These are phyloP conservation scores for Boletellus sp. DNA, from an alignment of 768 basidiomycete species.

Conservation along the genomic window DNA sequence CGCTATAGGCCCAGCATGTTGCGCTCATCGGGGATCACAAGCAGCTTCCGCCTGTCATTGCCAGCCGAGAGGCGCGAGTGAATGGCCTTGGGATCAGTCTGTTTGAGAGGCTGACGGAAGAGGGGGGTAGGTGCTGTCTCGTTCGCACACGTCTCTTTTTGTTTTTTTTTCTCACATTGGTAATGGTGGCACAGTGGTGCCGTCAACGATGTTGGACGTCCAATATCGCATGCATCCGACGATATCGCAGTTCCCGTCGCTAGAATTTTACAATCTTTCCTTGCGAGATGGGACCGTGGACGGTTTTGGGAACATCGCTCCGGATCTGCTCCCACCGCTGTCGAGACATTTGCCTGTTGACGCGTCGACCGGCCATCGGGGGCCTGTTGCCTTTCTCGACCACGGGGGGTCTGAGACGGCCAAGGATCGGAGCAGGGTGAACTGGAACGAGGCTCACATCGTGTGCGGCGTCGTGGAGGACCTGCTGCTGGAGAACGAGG, in stretches of 20 bases:
- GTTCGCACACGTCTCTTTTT: no score
- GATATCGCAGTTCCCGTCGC: slow-evolving; percentile 83
- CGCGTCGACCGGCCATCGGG: slow-evolving; percentile 38
- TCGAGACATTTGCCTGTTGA: slow-evolving; percentile 49
- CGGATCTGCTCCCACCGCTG: slow-evolving; percentile 57
- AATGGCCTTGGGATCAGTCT: slow-evolving; percentile 76
- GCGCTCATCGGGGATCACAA: slow-evolving; percentile 97
- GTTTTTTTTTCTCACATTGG: slow-evolving; percentile 4
- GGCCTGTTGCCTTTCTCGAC: slow-evolving; percentile 77
- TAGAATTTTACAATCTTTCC: slow-evolving; percentile 72
- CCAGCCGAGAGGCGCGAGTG: slow-evolving; percentile 67
- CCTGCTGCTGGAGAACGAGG: slow-evolving; percentile 69
- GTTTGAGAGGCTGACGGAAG: slow-evolving; percentile 86
- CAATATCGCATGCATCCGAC: slow-evolving; percentile 96
- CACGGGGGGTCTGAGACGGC: slow-evolving; percentile 67
- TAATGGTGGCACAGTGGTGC: slow-evolving; percentile 51
- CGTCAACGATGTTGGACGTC: slow-evolving; percentile 87
- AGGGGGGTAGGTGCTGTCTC: slow-evolving; percentile 67
- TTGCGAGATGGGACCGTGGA: slow-evolving; percentile 77
- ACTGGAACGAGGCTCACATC: slow-evolving; percentile 72
- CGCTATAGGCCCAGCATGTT: slow-evolving; percentile 66
- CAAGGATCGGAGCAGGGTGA: slow-evolving; percentile 71
- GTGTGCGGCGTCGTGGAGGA: slow-evolving; percentile 82
- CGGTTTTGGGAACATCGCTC: slow-evolving; percentile 38
- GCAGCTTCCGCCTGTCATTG: slow-evolving; percentile 86